Conservation (phyloP, 2,329 filamentous ascomycete species). For the Paraphaeosphaeria sporulosa region DNA sequence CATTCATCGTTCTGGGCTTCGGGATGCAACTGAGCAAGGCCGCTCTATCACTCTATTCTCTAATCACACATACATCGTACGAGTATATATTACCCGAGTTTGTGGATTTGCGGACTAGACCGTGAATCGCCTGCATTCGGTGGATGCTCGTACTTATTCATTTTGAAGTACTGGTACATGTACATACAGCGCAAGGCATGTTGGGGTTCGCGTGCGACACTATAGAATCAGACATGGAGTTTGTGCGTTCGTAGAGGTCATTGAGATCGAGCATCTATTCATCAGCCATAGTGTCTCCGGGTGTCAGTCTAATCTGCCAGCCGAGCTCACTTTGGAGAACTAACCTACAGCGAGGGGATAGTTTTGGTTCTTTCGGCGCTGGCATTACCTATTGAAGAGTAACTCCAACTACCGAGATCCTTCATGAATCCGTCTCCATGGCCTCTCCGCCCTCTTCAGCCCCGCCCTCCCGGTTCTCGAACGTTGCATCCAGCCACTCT, state of each 20-base stretch:
- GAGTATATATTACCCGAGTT: no score
- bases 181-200: not conserved
- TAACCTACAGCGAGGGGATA: not conserved
- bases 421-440: conserved; percentile 64
- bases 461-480: conserved; percentile 54
- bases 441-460: conserved; percentile 52
- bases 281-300: conserved; percentile 1
- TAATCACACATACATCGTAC: no score
- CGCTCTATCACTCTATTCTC: no score
- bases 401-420: not conserved
- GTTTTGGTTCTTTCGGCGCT: not conserved
- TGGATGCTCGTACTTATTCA: no score
- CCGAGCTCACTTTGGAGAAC: conserved; percentile 1
- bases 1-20: not conserved
- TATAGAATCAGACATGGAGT: not conserved
- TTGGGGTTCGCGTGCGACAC: not conserved
- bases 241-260: conserved; percentile 1
- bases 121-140: no score
- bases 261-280: conserved; percentile 7
- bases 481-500: conserved; percentile 79
- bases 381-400: not conserved
- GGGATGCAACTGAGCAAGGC: no score
- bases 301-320: not conserved
- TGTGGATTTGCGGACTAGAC: no score
- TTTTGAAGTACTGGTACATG: not conserved